These are phyloP conservation scores for Protomyces inouyei DNA, from an alignment of 1,139 yeast species.

Conservation along the genomic window DNA sequence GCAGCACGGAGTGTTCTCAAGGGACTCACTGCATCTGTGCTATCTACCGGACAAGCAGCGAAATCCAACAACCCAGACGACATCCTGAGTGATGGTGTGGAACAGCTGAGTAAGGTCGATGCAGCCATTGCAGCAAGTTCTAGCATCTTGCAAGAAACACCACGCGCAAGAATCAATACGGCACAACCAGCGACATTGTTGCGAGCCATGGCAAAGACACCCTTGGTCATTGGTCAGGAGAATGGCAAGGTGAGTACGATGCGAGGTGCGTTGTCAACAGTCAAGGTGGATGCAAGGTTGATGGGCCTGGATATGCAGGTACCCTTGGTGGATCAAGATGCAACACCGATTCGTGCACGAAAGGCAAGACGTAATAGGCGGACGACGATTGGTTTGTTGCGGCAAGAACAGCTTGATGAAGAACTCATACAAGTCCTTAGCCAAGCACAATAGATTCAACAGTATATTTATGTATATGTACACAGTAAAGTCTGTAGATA, in stretches of 20 bases:
- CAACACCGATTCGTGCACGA: slow-evolving; percentile 20
- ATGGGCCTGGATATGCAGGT: background rate
- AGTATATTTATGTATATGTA: too few species aligned
- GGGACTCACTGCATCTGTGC: slow-evolving; percentile 19
- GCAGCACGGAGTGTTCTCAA: slow-evolving; percentile 21
- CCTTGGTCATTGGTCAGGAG: slow-evolving; percentile 17
- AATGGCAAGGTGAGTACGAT: background rate
- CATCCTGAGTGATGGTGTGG: background rate
- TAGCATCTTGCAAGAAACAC: slow-evolving; percentile 1
- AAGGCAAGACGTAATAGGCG: slow-evolving; percentile 10
- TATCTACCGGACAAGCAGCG: background rate
- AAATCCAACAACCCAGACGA: background rate
- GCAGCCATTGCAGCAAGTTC: background rate
- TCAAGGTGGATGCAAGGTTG: slow-evolving; percentile 17
- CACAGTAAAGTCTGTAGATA: background rate
- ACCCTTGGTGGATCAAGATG: background rate
- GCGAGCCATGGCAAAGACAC: slow-evolving; percentile 12
- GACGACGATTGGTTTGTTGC: slow-evolving; percentile 15
- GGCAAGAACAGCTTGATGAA: slow-evolving; percentile 7
- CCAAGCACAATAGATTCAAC: too few species aligned
- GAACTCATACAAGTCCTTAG: slow-evolving; percentile 11
- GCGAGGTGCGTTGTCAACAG: slow-evolving; percentile 10
- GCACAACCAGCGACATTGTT: background rate
- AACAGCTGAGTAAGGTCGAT: background rate
- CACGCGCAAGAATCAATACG: background rate